Evolutionary conservation across 805 yeast species (phyloP).

Genomic region (Sporopachydermia quercuum): DNA sequence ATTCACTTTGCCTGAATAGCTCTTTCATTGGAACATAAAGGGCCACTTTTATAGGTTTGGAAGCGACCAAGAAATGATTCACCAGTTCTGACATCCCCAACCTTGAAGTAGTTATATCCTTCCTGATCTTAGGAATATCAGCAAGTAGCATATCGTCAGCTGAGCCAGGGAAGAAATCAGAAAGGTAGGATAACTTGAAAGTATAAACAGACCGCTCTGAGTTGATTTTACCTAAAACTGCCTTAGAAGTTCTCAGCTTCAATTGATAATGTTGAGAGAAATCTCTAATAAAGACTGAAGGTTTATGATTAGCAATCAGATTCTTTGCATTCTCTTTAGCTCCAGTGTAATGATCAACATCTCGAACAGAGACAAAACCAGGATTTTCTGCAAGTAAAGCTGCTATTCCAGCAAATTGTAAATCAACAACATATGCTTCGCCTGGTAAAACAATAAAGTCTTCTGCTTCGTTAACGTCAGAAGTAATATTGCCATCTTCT

Average conservation of each 20-base stretch:
- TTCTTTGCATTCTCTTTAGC: conserved; percentile 35
- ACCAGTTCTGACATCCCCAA: conserved; percentile 69
- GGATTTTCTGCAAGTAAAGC: conserved; percentile 32
- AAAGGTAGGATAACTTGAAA: conserved; percentile 66
- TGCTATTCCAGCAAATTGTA: conserved; percentile 57
- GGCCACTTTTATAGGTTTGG: conserved; percentile 58
- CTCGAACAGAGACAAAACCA: conserved; percentile 57
- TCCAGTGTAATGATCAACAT: conserved; percentile 49
- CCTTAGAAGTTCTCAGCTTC: conserved; percentile 61
- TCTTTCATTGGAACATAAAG: conserved; percentile 59
- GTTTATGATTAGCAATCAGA: conserved; percentile 35
- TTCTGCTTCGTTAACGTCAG: conserved; percentile 31
- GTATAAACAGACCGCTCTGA: conserved; percentile 75
- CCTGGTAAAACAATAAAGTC: conserved; percentile 64
- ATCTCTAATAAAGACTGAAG: conserved; percentile 73
- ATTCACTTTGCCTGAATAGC: conserved; percentile 44
- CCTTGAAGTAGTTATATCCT: conserved; percentile 46
- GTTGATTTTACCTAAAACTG: conserved; percentile 55
- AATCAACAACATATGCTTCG: conserved; percentile 76
- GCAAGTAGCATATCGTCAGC: conserved; percentile 15
- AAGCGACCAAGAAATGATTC: conserved; percentile 64
- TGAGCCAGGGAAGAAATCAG: conserved; percentile 40
- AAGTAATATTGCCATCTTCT: conserved; percentile 9
- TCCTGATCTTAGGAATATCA: conserved; percentile 28
- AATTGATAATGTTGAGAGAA: conserved; percentile 68